Evolutionary conservation across 1,139 yeast genomes (phyloP), one percentile per base, ranked within the genome.

Genomic region (Saccharomyces hybrid): DNA sequence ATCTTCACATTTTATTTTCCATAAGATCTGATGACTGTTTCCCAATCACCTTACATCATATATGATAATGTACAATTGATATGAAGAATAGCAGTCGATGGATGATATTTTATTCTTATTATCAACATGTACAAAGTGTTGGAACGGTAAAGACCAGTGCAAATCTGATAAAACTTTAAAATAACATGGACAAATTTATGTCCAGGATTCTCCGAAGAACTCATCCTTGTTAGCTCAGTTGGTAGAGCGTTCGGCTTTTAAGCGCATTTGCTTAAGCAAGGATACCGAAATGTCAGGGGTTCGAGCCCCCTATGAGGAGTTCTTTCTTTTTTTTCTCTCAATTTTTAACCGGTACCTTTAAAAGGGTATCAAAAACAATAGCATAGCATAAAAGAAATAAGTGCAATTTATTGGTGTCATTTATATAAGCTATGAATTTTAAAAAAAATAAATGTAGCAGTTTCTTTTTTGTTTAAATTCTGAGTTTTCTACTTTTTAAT

Each of bases 251-350:
- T 66, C 68, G 69, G 66, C 67, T 65, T 67, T 67, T 67, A 65
- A 59, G 63, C 63, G 57, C 38, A 11, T 64, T 57, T 57, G 56
- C 59, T 68, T 61, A 64, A 67, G 68, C 59, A 53, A 64, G 64
- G 58, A 44, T 38, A 66, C 68, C 70, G 71, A 67, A 66, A 66
- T 66, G 71, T 67, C 71, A 68, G 71, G 71, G 70, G 71, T 68
- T 68, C 71, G 71, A 68, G 68, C 71, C 71, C 71, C 70, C 70
- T 66, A 66, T 66, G 71, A 66, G 71, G 71, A 67, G 71, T 67
- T 67, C 67, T 58, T 55, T 23, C 47, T 55, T 56, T 59, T 57
- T 57, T 51, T 53, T 55, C 48, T 29, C 16, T 51, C 20, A 28
- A 16, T 38, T 46, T 46, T 50, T 6, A 7, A 32, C 41, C 9